Base-by-base conservation (phyloP, 2,329 filamentous ascomycete genomes). In the Ascochyta lentis region DNA sequence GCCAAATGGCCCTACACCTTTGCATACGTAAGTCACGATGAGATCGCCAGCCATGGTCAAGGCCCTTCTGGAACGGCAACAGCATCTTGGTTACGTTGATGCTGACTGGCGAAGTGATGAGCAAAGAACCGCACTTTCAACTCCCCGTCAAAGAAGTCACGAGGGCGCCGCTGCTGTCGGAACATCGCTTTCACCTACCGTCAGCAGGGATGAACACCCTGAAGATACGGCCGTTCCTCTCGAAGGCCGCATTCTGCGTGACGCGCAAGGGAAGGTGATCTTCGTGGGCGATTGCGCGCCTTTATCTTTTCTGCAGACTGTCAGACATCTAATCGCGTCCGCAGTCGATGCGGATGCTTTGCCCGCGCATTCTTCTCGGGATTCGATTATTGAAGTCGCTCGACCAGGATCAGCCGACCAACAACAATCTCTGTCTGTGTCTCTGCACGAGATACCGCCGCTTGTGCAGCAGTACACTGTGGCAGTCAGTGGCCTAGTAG, bases 211-310 rank as follows among this genome's bases (percentile, higher is more conserved):
- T 68, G 57, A 76, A 64, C 42, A 77, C 70, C 66, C 77, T 61
- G 63, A 77, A 66, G 65, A 77, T 56, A 77, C 78, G 3, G 76
- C 65, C 0, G 77, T 80, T 6, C 78, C 78, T 9, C 67, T 78
- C 12, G 75, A 79, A 59, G 77, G 77, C 9, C 72, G 81, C 9
- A 76, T 83, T 24, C 72, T 83, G 9, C 79, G 79, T 23, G 81
- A 83, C 59, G 80, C 80, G 0, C 79, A 82, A 57, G 81, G 81
- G 6, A 83, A 83, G 51, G 78, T 81, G 45, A 82, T 84, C 64
- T 84, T 83, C 59, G 80, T 84, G 26, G 81, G 81, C 13, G 81
- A 84, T 55, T 83, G 80, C 34, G 81, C 81, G 31, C 82, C 80
- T 43, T 68, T 83, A 42, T 83, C 81, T 0, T 83, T 83, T 49